A percentile compares a stretch with the other conserved stretches of the same genome.
Evolutionary conservation across 2,329 filamentous ascomycete species (phyloP).

Genomic region (Dactylonectria macrodidyma): DNA sequence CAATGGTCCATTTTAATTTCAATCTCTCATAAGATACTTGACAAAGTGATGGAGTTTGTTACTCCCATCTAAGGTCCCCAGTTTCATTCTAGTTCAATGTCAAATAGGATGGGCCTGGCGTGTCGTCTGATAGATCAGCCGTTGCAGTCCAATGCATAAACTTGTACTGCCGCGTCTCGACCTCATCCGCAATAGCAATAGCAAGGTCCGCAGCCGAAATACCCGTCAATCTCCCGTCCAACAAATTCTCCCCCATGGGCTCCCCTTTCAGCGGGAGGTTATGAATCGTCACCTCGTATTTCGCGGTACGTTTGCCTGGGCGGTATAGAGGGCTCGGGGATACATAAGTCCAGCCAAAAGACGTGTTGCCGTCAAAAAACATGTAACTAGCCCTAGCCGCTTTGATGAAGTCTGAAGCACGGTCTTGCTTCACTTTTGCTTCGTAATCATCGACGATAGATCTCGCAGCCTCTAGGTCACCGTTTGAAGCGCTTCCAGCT

Average conservation of each 20-base stretch:
- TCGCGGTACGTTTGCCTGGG: conserved; percentile 23
- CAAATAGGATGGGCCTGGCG: conserved; percentile 4
- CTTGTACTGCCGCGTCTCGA: neutral
- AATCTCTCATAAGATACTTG: too few species aligned
- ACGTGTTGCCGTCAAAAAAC: conserved; percentile 30
- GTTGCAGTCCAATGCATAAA: neutral
- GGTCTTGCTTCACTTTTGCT: neutral
- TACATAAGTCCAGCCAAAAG: conserved; percentile 30
- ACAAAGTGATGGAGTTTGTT: too few species aligned
- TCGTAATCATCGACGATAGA: neutral
- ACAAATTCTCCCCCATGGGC: neutral
- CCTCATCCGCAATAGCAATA: neutral
- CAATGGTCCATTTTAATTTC: too few species aligned
- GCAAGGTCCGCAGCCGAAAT: neutral
- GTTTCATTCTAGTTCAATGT: neutral
- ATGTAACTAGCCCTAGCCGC: conserved; percentile 17
- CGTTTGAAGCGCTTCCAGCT: too few species aligned
- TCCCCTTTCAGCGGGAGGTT: neutral
- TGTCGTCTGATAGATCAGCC: conserved; percentile 11
- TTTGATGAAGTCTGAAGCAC: conserved; percentile 20
- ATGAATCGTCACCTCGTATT: conserved; percentile 4
- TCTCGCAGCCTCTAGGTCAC: too few species aligned
- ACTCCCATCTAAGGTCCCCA: too few species aligned
- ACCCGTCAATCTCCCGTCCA: neutral
- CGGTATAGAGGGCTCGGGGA: conserved; percentile 28